These are phyloP conservation scores for Cadophora luteo-olivacea DNA, from an alignment of 2,329 filamentous ascomycete genomes.

Conservation along the genomic window DNA sequence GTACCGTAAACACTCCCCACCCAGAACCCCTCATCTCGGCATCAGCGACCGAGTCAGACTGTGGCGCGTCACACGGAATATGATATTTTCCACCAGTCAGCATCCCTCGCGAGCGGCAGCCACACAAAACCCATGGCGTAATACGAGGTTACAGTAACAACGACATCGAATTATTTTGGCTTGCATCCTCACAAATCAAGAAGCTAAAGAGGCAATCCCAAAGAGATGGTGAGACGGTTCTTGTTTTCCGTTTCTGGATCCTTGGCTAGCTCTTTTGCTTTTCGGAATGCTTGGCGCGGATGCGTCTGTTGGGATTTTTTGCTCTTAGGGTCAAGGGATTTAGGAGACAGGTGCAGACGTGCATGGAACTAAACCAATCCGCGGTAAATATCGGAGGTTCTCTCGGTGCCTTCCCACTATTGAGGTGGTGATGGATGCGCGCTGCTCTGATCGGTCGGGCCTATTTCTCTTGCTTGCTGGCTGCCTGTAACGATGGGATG, in stretches of 20 bases:
- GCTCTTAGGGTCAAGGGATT: not conserved
- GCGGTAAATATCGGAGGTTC: conserved; percentile 5
- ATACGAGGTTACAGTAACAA: conserved; percentile 4
- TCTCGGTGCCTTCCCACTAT: conserved; percentile 2
- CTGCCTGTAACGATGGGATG: not conserved
- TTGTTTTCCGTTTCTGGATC: conserved; percentile 13
- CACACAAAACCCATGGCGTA: not conserved
- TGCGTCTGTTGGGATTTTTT: not conserved
- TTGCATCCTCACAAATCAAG: not conserved
- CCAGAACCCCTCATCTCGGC: conserved; percentile 12
- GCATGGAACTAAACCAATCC: conserved; percentile 13
- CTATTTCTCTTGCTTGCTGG: conserved; percentile 6
- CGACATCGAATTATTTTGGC: not conserved
- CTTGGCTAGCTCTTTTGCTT: not conserved
- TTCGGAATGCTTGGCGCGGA: not conserved
- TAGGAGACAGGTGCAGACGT: conserved; percentile 11
- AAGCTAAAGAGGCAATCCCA: not conserved
- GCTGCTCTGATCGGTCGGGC: conserved; percentile 11
- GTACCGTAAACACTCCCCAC: no score
- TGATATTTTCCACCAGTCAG: conserved; percentile 4
- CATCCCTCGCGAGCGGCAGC: not conserved
- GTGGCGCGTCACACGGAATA: not conserved
- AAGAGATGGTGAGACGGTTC: conserved; percentile 4
- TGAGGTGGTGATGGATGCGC: not conserved
- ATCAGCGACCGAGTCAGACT: conserved; percentile 12